A percentile compares a stretch with the other conserved stretches of the same genome.
Evolutionary conservation across 495 filamentous ascomycete genomes (phyloP).

Genomic region (Alectoria sarmentosa): DNA sequence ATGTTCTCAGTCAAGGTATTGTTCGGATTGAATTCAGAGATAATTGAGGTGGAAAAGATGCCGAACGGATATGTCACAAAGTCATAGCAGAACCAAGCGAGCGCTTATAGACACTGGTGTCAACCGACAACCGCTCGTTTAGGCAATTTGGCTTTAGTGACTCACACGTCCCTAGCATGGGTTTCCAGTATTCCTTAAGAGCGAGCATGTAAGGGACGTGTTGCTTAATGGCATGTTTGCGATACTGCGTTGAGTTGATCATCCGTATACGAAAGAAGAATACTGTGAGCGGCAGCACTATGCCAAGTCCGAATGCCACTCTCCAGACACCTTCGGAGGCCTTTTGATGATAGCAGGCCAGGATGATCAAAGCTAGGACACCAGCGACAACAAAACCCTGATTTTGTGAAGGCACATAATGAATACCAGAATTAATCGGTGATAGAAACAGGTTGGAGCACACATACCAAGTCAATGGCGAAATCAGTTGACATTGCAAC

Average conservation of each 20-base stretch:
- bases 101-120: background rate
- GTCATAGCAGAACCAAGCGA: slow-evolving; percentile 11
- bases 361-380: background rate
- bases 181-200: slow-evolving; percentile 6
- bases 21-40: slow-evolving; percentile 7
- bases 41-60: slow-evolving; percentile 7
- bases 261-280: slow-evolving; percentile 12
- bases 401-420: too few relatives aligned
- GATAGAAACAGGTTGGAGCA: background rate
- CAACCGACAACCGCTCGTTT: background rate
- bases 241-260: slow-evolving; percentile 12
- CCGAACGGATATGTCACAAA: slow-evolving; percentile 11
- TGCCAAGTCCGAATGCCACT: slow-evolving; percentile 11
- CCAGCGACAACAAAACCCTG: slow-evolving; percentile 7
- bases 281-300: slow-evolving; percentile 8
- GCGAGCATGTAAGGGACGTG: slow-evolving; percentile 4
- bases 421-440: too few relatives aligned
- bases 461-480: slow-evolving; percentile 4
- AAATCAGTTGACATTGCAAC: slow-evolving; percentile 11
- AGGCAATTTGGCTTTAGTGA: background rate
- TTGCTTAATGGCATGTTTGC: slow-evolving; percentile 12
- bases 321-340: slow-evolving; percentile 11
- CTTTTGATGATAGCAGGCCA: slow-evolving; percentile 10
- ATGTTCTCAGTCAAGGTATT: slow-evolving; percentile 2
- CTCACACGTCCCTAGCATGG: slow-evolving; percentile 5